Evolutionary conservation across 2,329 filamentous ascomycete species (phyloP), one percentile per base, ranked within the genome.

Genomic region (Aspergillus sp.): DNA sequence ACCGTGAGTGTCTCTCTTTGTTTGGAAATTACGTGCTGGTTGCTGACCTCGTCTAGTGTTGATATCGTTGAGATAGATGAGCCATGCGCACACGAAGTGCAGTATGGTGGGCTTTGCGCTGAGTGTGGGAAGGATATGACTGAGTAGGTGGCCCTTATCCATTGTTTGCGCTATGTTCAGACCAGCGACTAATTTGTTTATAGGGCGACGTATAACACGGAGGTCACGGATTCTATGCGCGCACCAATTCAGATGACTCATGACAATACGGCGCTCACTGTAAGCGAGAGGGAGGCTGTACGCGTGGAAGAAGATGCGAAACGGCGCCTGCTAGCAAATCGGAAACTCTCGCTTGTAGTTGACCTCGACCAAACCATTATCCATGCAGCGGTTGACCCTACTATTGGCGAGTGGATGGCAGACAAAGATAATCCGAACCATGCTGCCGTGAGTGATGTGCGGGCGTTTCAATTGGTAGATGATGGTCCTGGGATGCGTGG

Each of bases 301-400:
- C 87, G 86, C 64, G 88, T 90, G 57, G 93, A 98, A 75, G 87
- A 93, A 70, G 90, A 96, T 66, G 84, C 91, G 14, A 96, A 97
- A 78, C 85, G 87, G 60, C 87, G 93, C 19, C 81, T 99, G 43
- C 80, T 99, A 44, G 83, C 87, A 58, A 85, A 89, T 61, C 86
- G 89, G 65, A 96, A 96, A 77, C 83, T 99, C 45, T 96, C 90
- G 46, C 82, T 99, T 45, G 95, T 99, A 25, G 95, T 99, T 66
- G 95, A 99, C 81, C 82, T 99, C 55, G 95, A 99, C 73, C 93
- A 98, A 79, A 99, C 95, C 57, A 95, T 99, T 68, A 99, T 99
- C 65, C 95, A 99, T 74, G 95, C 95, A 25, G 96, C 92, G 61
- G 96, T 98, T 68, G 95, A 99, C 66, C 93, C 93, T 6, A 99